Conservation (phyloP, 2,329 filamentous ascomycete genomes). For the Colletotrichum viniferum region DNA sequence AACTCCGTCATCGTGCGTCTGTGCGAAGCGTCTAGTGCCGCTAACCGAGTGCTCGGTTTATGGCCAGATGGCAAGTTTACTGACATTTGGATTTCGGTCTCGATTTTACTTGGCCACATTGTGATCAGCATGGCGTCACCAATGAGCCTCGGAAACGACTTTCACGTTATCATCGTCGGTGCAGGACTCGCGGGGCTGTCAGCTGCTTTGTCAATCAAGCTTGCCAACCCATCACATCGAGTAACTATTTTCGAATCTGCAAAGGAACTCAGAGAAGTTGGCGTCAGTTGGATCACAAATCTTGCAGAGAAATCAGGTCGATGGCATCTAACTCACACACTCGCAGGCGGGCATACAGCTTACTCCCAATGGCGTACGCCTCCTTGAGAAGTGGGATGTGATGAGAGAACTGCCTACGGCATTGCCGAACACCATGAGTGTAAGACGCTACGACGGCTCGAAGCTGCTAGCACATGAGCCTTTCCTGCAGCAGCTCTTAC, state of each 20-base stretch:
- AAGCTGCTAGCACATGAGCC: neutral
- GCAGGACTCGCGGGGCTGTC: neutral
- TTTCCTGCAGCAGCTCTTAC: neutral
- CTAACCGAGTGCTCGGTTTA: neutral
- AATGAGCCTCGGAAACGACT: neutral
- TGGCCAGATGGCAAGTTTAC: neutral
- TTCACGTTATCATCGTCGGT: neutral
- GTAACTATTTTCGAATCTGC: slow-evolving; percentile 16
- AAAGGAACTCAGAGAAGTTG: slow-evolving; percentile 13
- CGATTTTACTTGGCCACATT: neutral
- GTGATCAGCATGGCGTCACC: neutral
- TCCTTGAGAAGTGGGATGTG: slow-evolving; percentile 1
- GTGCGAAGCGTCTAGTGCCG: neutral
- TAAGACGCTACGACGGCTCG: slow-evolving; percentile 12
- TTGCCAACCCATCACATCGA: neutral
- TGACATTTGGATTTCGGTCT: neutral
- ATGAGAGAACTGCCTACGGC: neutral
- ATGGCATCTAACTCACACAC: neutral
- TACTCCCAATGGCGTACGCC: slow-evolving; percentile 3
- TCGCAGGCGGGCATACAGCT: slow-evolving; percentile 8
- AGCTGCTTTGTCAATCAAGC: neutral
- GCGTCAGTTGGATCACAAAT: neutral
- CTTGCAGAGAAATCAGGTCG: neutral
- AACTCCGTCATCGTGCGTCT: neutral
- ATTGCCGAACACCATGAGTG: slow-evolving; percentile 5